Conservation (phyloP, 2,329 filamentous ascomycete species). For the Fusarium incarnatum region DNA sequence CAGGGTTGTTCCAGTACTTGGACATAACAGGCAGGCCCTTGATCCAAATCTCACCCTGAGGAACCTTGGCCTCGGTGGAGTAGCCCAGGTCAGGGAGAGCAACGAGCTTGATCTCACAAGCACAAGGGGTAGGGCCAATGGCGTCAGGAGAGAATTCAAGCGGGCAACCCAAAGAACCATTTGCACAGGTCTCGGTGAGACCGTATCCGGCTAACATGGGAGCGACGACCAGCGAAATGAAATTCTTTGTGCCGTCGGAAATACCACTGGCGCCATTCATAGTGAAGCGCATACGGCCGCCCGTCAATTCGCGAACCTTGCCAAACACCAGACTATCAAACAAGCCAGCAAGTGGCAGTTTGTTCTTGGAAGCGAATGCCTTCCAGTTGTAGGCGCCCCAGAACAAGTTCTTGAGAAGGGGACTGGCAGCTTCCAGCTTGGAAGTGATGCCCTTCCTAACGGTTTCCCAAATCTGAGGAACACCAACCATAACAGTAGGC, state of each 20-base stretch:
- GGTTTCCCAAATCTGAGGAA: conserved; percentile 96
- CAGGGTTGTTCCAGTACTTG: conserved; percentile 86
- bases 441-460: conserved; percentile 92
- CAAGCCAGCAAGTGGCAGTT: conserved; percentile 73
- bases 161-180: conserved; percentile 84
- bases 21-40: conserved; percentile 79
- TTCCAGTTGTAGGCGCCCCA: conserved; percentile 72
- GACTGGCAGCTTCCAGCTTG: conserved; percentile 78
- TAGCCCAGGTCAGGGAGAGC: conserved; percentile 92
- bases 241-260: conserved; percentile 85
- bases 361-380: conserved; percentile 66
- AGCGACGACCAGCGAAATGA: conserved; percentile 90
- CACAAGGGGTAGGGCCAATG: conserved; percentile 81
- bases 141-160: conserved; percentile 82
- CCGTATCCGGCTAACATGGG: conserved; percentile 97
- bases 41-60: conserved; percentile 94
- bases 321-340: conserved; percentile 90
- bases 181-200: conserved; percentile 90
- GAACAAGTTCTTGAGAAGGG: conserved; percentile 83
- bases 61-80: conserved; percentile 75
- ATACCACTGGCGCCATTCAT: conserved; percentile 96
- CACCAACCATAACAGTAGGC: conserved; percentile 91
- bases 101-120: conserved; percentile 90
- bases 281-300: conserved; percentile 86
- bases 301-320: conserved; percentile 90